phyloP scores from a whole-genome alignment of 2,329 filamentous ascomycete genomes.

The Microcyclospora pomicola region DNA sequence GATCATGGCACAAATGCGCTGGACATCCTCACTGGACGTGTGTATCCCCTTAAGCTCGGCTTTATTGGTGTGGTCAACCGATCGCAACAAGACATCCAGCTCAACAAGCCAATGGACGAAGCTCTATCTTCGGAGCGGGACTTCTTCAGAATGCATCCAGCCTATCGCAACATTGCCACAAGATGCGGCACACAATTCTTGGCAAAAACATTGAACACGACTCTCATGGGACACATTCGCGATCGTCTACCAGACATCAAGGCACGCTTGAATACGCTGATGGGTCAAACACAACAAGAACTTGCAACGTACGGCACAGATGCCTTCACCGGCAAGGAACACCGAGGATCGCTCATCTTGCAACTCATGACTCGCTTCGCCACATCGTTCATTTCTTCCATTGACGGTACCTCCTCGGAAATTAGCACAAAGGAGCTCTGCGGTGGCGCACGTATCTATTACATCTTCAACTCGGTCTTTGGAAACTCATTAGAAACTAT shows the following conservation, averaged over 20 bases:
- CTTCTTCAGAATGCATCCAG: constrained; percentile 94
- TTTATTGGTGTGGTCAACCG: constrained; percentile 98
- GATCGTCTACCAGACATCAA: constrained; percentile 96
- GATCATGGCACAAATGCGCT: constrained; percentile 96
- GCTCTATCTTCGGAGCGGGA: constrained; percentile 80
- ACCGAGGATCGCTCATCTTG: constrained; percentile 83
- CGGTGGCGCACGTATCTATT: constrained; percentile 89
- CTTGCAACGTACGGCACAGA: constrained; percentile 95
- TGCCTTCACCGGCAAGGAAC: constrained; percentile 93
- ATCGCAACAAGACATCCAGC: constrained; percentile 95
- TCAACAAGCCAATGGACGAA: constrained; percentile 86
- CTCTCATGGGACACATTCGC: constrained; percentile 90
- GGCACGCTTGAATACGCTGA: constrained; percentile 88
- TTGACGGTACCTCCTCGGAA: constrained; percentile 95
- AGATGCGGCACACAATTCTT: constrained; percentile 89
- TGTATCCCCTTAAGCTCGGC: constrained; percentile 91
- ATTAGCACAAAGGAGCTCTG: constrained; percentile 98
- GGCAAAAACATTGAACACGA: constrained; percentile 87
- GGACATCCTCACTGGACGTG: constrained; percentile 91
- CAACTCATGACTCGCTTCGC: constrained; percentile 98
- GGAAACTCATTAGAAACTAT: constrained; percentile 92
- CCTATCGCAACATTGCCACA: constrained; percentile 88
- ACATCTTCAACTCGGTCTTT: constrained; percentile 98
- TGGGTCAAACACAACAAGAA: constrained; percentile 99
- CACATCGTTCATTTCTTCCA: constrained; percentile 94